Base-by-base conservation (phyloP, 1,139 yeast genomes). In the Candida pseudoviswanathii region DNA sequence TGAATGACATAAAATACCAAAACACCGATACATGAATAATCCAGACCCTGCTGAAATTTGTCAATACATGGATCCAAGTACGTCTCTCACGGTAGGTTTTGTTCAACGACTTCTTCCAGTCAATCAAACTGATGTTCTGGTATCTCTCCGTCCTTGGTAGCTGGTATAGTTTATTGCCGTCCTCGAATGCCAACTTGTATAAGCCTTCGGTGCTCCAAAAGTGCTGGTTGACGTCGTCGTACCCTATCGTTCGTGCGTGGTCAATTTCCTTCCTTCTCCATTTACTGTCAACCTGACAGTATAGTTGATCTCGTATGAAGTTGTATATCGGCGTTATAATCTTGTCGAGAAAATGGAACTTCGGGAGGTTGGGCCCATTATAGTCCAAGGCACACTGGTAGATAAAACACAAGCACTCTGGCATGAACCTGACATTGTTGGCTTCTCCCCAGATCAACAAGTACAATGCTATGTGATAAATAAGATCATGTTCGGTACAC, bases 11-110 rank as follows among this genome's bases (percentile, higher is more conserved):
- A 60, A 85, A 89, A 61, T 83, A 88, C 96, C 96, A 89, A 66
- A 85, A 90, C 50, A 86, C 75, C 0, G 89, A 76, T 5, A 85
- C 66, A 62, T 90, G 96, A 45, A 89, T 83, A 36, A 88, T 83
- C 96, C 96, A 89, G 32, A 89, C 82, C 51, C 96, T 71, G 63
- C 85, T 87, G 64, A 89, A 89, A 62, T 89, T 89, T 2, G 90
- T 84, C 1, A 86, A 68, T 44, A 85, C 70, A 66, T 89, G 96
- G 56, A 84, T 66, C 96, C 96, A 89, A 2, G 90, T 78, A 59
- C 97, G 74, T 43, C 77, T 77, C 60, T 90, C 97, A 44, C 70
- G 71, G 61, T 83, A 90, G 0, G 96, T 89, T 62, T 90, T 90
- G 57, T 77, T 77, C 56, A 89, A 86, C 0, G 79, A 82, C 29